These are phyloP conservation scores for Xylariaceae sp. DNA, from an alignment of 2,329 filamentous ascomycete genomes.

Conservation along the genomic window DNA sequence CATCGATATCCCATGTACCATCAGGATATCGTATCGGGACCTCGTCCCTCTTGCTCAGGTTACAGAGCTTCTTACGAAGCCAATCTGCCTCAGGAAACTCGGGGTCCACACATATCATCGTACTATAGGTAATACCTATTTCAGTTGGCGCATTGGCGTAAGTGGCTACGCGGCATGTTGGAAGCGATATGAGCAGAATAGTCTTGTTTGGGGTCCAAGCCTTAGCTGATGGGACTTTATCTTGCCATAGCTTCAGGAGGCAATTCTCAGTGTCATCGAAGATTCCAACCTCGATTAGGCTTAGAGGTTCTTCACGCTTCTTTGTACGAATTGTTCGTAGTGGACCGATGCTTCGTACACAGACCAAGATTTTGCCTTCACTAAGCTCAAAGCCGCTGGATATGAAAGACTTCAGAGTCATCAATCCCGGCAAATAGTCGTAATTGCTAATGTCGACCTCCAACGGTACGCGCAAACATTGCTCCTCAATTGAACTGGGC, in stretches of 20 bases:
- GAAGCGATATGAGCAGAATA: slow-evolving; percentile 45
- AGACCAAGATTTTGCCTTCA: slow-evolving; percentile 48
- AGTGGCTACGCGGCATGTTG: slow-evolving; percentile 24
- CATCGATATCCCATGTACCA: slow-evolving; percentile 33
- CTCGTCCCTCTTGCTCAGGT: slow-evolving; percentile 43
- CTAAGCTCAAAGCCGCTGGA: slow-evolving; percentile 48
- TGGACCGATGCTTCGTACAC: slow-evolving; percentile 53
- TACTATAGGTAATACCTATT: slow-evolving; percentile 32
- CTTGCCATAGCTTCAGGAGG: slow-evolving; percentile 50
- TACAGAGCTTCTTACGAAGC: slow-evolving; percentile 44
- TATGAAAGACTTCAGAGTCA: slow-evolving; percentile 53
- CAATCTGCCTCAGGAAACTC: slow-evolving; percentile 47
- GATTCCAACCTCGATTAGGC: slow-evolving; percentile 46
- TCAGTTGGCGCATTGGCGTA: slow-evolving; percentile 9
- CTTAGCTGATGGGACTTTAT: slow-evolving; percentile 39
- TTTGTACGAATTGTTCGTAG: slow-evolving; percentile 43
- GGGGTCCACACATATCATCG: slow-evolving; percentile 54
- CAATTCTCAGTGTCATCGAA: slow-evolving; percentile 55
- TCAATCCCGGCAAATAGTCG: slow-evolving; percentile 39
- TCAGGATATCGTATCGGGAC: slow-evolving; percentile 45
- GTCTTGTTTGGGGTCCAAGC: slow-evolving; percentile 44
- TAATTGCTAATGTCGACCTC: slow-evolving; percentile 28
- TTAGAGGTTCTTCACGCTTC: slow-evolving; percentile 40
- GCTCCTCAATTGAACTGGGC: slow-evolving; percentile 31
- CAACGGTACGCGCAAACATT: slow-evolving; percentile 42